Percentiles rank a stretch among this genome's conserved stretches.
Conservation (phyloP, 1,284 basidiomycete genomes). For the Sanguinoderma infundibulare region DNA sequence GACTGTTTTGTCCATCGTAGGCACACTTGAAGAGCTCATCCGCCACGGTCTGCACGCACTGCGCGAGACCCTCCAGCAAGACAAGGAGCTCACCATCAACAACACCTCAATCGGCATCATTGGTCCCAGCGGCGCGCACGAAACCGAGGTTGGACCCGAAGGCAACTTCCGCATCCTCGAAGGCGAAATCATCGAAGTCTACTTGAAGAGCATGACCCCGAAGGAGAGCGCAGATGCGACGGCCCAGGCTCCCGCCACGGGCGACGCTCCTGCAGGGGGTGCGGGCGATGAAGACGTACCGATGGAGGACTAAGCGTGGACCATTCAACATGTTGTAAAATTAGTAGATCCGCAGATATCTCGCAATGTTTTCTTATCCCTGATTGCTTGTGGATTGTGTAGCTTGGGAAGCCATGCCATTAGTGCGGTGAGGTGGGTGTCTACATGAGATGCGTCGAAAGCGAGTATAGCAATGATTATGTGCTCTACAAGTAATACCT, state of each 20-base stretch:
- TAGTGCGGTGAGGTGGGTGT: conserved; percentile 17
- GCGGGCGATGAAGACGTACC: conserved; percentile 75
- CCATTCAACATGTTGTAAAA: conserved; percentile 23
- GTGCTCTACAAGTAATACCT: conserved; percentile 12
- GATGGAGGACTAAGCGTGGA: conserved; percentile 63
- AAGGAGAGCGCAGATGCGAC: conserved; percentile 53
- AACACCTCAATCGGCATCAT: conserved; percentile 96
- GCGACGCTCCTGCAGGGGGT: conserved; percentile 36
- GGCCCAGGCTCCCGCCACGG: conserved; percentile 37
- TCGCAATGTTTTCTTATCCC: conserved; percentile 20
- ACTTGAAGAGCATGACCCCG: conserved; percentile 72
- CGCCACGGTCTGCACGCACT: conserved; percentile 92
- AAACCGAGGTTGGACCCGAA: conserved; percentile 51
- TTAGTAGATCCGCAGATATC: conserved; percentile 10
- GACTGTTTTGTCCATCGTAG: conserved; percentile 43
- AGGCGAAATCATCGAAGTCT: conserved; percentile 72
- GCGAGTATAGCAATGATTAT: conserved; percentile 21
- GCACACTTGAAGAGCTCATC: conserved; percentile 84
- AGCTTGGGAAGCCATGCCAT: background rate
- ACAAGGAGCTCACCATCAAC: conserved; percentile 89
- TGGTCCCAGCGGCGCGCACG: conserved; percentile 66
- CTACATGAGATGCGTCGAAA: conserved; percentile 3
- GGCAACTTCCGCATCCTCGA: conserved; percentile 83
- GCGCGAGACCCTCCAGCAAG: conserved; percentile 95
- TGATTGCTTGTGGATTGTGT: background rate